Evolutionary conservation across 2,329 filamentous ascomycete genomes (phyloP).

Genomic region (Tolypocladium album): DNA sequence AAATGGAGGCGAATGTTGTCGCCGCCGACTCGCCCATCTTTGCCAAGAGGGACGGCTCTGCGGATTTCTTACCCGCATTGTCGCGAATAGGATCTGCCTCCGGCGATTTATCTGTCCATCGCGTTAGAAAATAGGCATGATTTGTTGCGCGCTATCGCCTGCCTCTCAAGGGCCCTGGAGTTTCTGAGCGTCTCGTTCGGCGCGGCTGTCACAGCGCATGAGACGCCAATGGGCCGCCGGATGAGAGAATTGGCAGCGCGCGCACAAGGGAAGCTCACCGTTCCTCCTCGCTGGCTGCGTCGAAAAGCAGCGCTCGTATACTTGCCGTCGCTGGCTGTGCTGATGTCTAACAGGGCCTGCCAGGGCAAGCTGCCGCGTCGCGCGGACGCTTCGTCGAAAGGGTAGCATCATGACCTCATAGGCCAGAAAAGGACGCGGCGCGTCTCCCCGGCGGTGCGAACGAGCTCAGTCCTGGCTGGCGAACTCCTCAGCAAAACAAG

Average conservation of each 20-base stretch:
- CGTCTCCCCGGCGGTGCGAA: background rate
- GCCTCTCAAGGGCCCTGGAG: background rate
- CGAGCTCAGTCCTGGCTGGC: background rate
- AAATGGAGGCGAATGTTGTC: constrained; percentile 65
- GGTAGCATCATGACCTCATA: background rate
- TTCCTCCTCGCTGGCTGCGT: background rate
- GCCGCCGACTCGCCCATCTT: constrained; percentile 67
- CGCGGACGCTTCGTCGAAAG: background rate
- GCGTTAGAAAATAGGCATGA: background rate
- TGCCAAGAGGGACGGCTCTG: constrained; percentile 28
- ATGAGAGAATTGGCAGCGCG: background rate
- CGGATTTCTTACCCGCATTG: background rate
- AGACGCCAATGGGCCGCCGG: background rate
- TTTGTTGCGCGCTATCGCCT: background rate
- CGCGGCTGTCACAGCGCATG: background rate
- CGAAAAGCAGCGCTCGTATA: background rate
- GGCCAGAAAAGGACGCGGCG: background rate
- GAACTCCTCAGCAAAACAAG: background rate
- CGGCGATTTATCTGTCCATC: background rate
- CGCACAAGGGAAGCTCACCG: background rate
- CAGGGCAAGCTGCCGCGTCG: background rate
- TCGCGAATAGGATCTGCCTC: background rate
- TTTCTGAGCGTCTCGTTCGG: background rate
- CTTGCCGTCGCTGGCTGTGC: background rate
- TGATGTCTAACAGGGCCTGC: background rate